Conservation (phyloP, 495 filamentous ascomycete species). For the Neurospora cerealis region DNA sequence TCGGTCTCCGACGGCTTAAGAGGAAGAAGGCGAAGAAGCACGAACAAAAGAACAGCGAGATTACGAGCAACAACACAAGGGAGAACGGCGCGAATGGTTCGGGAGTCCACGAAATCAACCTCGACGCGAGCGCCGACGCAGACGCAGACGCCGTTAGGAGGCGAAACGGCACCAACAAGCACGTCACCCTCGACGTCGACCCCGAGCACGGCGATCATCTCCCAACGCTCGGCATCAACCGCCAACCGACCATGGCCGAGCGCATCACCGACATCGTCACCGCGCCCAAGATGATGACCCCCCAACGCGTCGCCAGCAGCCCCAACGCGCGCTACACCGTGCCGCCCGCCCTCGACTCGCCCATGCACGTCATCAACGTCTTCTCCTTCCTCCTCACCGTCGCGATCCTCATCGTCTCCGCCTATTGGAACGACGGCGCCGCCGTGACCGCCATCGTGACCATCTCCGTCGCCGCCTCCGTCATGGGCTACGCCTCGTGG, state of each 20-base stretch:
- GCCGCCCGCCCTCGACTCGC: constrained; percentile 35
- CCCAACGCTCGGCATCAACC: constrained; percentile 14
- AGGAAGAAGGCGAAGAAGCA: neutral
- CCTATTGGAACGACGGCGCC: constrained; percentile 39
- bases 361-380: constrained; percentile 42
- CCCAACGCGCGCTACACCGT: constrained; percentile 29
- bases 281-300: constrained; percentile 20
- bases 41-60: neutral
- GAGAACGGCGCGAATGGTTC: neutral
- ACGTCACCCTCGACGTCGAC: neutral
- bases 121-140: too few species aligned
- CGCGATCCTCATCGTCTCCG: constrained; percentile 28
- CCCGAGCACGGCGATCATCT: neutral
- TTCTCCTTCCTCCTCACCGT: constrained; percentile 40
- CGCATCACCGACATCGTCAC: constrained; percentile 26
- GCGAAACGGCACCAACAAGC: neutral
- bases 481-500: constrained; percentile 43
- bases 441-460: constrained; percentile 38
- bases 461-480: constrained; percentile 36
- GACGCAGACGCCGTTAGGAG: neutral
- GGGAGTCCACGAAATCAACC: neutral
- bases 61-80: neutral
- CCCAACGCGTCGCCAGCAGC: constrained; percentile 3
- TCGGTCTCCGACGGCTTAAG: neutral
- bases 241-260: constrained; percentile 23